phyloP scores from a whole-genome alignment of 768 basidiomycete species.

The Aureoboletus auriporus region DNA sequence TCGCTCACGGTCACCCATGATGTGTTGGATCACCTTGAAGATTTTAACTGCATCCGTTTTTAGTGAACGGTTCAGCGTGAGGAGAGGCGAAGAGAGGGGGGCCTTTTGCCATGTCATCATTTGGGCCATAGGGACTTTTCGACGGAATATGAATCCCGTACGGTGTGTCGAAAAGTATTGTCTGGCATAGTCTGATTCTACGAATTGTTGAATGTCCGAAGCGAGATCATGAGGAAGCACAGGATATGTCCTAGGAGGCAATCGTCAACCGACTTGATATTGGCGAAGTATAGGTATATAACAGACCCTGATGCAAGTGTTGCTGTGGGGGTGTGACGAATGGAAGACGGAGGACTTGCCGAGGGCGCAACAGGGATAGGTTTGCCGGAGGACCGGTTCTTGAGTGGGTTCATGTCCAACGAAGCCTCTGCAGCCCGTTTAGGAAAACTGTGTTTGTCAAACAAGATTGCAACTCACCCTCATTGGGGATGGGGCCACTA shows the following conservation, averaged over 20 bases:
- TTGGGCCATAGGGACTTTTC: slow-evolving; percentile 76
- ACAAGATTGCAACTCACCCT: slow-evolving; percentile 40
- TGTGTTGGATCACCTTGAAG: slow-evolving; percentile 87
- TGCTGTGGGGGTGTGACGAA: slow-evolving; percentile 29
- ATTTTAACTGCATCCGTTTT: slow-evolving; percentile 76
- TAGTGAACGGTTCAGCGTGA: slow-evolving; percentile 61
- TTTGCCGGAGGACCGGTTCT: slow-evolving; percentile 53
- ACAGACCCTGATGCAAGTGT: slow-evolving; percentile 66
- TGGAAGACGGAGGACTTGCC: slow-evolving; percentile 19
- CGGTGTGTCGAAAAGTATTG: slow-evolving; percentile 89
- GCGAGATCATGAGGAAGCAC: slow-evolving; percentile 77
- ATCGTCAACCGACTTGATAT: slow-evolving; percentile 5
- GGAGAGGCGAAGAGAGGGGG: slow-evolving; percentile 69
- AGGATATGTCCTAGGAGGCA: slow-evolving; percentile 57
- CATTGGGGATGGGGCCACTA: slow-evolving; percentile 65
- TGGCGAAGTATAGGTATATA: slow-evolving; percentile 1
- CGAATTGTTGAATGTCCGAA: slow-evolving; percentile 83
- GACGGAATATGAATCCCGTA: slow-evolving; percentile 83
- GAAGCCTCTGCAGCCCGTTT: slow-evolving; percentile 49
- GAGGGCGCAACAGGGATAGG: slow-evolving; percentile 58
- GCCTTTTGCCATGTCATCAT: slow-evolving; percentile 92
- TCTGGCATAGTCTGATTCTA: slow-evolving; percentile 78
- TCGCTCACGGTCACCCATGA: slow-evolving; percentile 90
- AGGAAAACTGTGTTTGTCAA: not conserved
- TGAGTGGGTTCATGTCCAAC: slow-evolving; percentile 70